Evolutionary conservation across 1,284 basidiomycete species (phyloP), one percentile per base, ranked within the genome.

Genomic region (Mycena sp.): DNA sequence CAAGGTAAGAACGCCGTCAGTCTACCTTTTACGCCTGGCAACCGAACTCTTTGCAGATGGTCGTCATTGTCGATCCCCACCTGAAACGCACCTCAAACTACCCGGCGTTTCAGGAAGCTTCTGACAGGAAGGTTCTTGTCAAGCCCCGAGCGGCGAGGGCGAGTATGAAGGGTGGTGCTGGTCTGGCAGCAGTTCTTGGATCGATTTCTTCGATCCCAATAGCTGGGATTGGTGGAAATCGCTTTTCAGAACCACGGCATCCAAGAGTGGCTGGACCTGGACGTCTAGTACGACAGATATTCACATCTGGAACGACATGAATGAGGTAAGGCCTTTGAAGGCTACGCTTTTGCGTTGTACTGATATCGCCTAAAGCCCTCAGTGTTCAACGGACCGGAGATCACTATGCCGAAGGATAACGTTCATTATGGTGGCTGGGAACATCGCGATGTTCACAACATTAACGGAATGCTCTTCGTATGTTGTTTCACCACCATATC

Each of bases 131-230:
- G 49, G 76, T 98, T 6, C 86, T 99, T 25, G 89, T 96, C 71
- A 98, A 96, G 77, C 87, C 89, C 85, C 88, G 41, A 85, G 85
- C 29, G 93, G 95, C 58, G 85, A 91, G 61, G 85, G 83, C 48
- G 95, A 99, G 77, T 97, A 94, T 73, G 96, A 98, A 73, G 97
- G 97, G 26, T 98, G 95, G 95, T 99, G 98, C 80, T 99, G 97
- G 97, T 89, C 93, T 40, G 98, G 98, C 29, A 93, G 90, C 73
- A 93, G 91, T 56, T 92, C 95, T 12, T 99, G 96, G 96, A 90
- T 96, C 55, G 98, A 99, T 77, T 97, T 95, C 80, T 98, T 99
- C 87, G 91, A 99, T 74, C 96, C 96, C 12, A 83, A 80, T 43
- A 87, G 87, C 59, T 97, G 94, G 94, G 85, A 89, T 32, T 97